Evolutionary conservation across 2,329 filamentous ascomycete genomes (phyloP).

Genomic region (Purpureocillium lavendulum): DNA sequence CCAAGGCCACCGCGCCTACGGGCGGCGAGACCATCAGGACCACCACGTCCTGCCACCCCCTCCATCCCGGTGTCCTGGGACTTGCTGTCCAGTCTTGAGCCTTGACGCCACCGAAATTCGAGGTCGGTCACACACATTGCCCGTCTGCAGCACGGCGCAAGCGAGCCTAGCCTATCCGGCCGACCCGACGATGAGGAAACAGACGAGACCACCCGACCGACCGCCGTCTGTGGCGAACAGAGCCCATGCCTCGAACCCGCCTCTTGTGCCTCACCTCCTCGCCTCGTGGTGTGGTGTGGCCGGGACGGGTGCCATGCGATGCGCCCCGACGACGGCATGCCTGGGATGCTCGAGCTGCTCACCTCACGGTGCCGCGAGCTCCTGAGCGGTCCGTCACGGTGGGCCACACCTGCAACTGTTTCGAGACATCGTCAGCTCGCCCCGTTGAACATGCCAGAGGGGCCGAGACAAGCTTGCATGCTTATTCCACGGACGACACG

Average conservation of each 20-base stretch:
- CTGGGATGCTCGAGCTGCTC: too few relatives aligned
- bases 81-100: neutral
- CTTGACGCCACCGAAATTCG: conserved; percentile 3
- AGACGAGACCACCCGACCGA: too few relatives aligned
- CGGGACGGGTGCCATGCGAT: too few relatives aligned
- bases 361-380: too few relatives aligned
- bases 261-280: too few relatives aligned
- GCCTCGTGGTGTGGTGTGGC: too few relatives aligned
- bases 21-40: neutral
- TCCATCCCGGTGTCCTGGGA: conserved; percentile 1
- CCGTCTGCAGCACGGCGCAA: neutral
- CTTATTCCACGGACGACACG: neutral
- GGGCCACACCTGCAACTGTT: neutral
- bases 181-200: neutral
- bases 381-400: too few relatives aligned
- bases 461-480: neutral
- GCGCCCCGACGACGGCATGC: too few relatives aligned
- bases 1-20: too few relatives aligned
- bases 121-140: neutral
- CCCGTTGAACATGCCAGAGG: neutral
- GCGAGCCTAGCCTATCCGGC: neutral
- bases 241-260: too few relatives aligned
- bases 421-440: neutral
- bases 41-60: neutral
- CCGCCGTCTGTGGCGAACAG: too few relatives aligned